phyloP scores from a whole-genome alignment of 768 basidiomycete genomes.

The Pulveroboletus sp. region DNA sequence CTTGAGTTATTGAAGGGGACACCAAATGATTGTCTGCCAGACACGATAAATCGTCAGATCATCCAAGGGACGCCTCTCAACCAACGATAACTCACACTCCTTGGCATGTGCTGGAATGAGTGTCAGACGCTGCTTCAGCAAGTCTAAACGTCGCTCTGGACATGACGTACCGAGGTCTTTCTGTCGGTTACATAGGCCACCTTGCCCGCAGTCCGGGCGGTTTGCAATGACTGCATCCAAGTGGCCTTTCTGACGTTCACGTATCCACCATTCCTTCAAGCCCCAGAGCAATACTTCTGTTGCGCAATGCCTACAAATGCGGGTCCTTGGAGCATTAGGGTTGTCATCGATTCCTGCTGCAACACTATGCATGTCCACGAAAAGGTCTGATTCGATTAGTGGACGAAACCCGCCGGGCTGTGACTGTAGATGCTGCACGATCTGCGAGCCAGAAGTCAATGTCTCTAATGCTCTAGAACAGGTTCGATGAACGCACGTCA shows the following conservation, averaged over 20 bases:
- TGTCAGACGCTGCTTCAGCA: conserved; percentile 8
- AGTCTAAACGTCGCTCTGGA: background rate
- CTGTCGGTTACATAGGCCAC: conserved; percentile 56
- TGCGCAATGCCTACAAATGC: conserved; percentile 71
- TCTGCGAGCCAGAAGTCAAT: conserved; percentile 38
- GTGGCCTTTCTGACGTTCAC: conserved; percentile 70
- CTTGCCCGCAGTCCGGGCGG: conserved; percentile 70
- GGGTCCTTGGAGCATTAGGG: conserved; percentile 54
- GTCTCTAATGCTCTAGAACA: background rate
- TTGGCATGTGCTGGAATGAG: conserved; percentile 57
- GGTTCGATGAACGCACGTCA: conserved; percentile 46
- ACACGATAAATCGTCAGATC: conserved; percentile 5
- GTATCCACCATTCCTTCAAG: conserved; percentile 78
- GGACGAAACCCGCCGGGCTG: conserved; percentile 64
- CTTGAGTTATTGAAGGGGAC: conserved; percentile 1
- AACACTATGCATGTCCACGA: conserved; percentile 64
- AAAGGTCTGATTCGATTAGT: conserved; percentile 68
- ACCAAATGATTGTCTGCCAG: conserved; percentile 42
- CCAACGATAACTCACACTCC: conserved; percentile 56
- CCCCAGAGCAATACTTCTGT: conserved; percentile 75
- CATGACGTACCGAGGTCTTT: conserved; percentile 58
- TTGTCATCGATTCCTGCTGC: conserved; percentile 54
- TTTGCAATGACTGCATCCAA: conserved; percentile 52
- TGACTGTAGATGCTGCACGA: conserved; percentile 56
- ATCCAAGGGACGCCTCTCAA: background rate